Evolutionary conservation across 2,329 filamentous ascomycete genomes (phyloP).

Genomic region (Claviceps fusiformis): DNA sequence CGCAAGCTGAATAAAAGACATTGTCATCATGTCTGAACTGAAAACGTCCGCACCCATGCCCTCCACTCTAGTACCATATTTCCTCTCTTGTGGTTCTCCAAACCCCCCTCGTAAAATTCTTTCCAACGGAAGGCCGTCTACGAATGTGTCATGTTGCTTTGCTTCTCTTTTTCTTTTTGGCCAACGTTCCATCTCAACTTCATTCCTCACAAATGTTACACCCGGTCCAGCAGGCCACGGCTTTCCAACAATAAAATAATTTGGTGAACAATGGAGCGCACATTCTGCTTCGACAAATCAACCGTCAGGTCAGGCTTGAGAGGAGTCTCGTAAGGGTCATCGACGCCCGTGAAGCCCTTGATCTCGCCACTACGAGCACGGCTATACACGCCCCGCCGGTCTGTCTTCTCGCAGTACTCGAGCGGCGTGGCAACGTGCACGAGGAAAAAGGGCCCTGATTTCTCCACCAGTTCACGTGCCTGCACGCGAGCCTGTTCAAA

Average conservation of each 20-base stretch:
- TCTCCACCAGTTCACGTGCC: slow-evolving; percentile 75
- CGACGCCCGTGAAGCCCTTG: slow-evolving; percentile 95
- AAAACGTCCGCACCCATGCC: no score
- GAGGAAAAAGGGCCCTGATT: slow-evolving; percentile 84
- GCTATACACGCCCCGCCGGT: slow-evolving; percentile 81
- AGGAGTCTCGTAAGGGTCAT: slow-evolving; percentile 89
- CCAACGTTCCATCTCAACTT: no score
- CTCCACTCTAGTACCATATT: no score
- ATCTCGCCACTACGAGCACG: slow-evolving; percentile 79
- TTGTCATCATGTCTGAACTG: no score
- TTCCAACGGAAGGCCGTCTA: no score
- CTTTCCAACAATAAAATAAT: slow-evolving; percentile 88
- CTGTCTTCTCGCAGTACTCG: slow-evolving; percentile 87
- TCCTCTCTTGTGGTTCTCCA: no score
- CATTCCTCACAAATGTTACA: slow-evolving; percentile 22
- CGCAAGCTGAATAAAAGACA: no score
- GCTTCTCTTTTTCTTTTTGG: no score
- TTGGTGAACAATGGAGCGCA: slow-evolving; percentile 90
- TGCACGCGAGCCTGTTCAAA: slow-evolving; percentile 66
- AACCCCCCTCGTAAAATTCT: no score
- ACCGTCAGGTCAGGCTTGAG: slow-evolving; percentile 72
- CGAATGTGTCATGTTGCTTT: no score
- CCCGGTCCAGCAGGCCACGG: slow-evolving; percentile 68
- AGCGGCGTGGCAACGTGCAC: slow-evolving; percentile 89
- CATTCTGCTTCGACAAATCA: slow-evolving; percentile 72